Percentiles rank a stretch among this genome's conserved stretches.
Evolutionary conservation across 2,329 filamentous ascomycete species (phyloP).

Genomic region (Neurospora crassa): DNA sequence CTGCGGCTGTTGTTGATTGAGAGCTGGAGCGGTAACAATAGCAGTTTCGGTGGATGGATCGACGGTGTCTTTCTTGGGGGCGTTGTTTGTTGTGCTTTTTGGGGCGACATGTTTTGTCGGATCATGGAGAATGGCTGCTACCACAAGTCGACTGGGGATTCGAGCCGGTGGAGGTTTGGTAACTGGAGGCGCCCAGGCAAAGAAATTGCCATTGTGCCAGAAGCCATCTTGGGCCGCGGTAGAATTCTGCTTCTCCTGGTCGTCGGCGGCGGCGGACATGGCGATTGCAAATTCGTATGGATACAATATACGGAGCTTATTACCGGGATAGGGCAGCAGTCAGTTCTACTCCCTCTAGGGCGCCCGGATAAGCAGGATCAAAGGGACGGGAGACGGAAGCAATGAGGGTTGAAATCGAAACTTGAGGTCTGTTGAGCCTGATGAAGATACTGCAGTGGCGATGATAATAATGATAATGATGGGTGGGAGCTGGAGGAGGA

Average conservation of each 20-base stretch:
- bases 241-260: background rate
- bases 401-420: background rate
- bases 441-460: background rate
- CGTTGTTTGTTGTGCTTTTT: background rate
- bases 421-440: background rate
- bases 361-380: background rate
- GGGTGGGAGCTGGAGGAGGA: background rate
- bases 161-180: background rate
- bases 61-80: background rate
- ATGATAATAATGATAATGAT: background rate
- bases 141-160: background rate
- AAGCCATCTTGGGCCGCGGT: background rate
- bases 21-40: background rate
- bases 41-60: background rate
- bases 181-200: background rate
- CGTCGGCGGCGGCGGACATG: background rate
- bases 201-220: background rate
- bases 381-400: background rate
- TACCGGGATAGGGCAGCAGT: background rate
- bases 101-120: background rate
- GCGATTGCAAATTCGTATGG: background rate
- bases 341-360: too few relatives aligned
- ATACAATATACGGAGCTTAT: too few relatives aligned
- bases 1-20: background rate
- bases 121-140: background rate